Conservation (phyloP, 306 rosid species). For the Medicago lupulina region DNA sequence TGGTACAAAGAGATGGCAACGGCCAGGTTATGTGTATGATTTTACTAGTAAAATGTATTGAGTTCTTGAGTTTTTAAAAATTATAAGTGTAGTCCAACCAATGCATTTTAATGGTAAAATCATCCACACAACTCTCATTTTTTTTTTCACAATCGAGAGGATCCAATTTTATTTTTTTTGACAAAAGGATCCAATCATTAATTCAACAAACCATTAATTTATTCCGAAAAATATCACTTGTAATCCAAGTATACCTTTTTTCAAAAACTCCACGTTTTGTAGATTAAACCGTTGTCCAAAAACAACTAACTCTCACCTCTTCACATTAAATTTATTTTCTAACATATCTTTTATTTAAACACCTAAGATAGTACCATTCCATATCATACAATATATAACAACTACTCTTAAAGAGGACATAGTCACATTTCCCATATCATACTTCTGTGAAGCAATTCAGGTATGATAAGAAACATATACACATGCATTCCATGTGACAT, state of each 20-base stretch:
- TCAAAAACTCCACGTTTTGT: constrained; percentile 5
- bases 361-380: background rate
- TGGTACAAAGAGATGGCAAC: too few species aligned
- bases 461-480: constrained; percentile 42
- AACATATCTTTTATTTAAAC: constrained; percentile 23
- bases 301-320: constrained; percentile 54
- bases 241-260: background rate
- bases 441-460: constrained; percentile 35
- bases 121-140: too few species aligned
- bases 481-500: constrained; percentile 40
- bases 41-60: too few species aligned
- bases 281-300: constrained; percentile 41
- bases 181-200: too few species aligned
- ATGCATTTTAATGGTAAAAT: too few species aligned
- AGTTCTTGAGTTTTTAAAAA: too few species aligned
- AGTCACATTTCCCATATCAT: constrained; percentile 24
- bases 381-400: constrained; percentile 46
- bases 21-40: too few species aligned
- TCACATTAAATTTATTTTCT: constrained; percentile 42
- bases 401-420: constrained; percentile 28
- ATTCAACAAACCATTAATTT: background rate
- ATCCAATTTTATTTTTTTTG: too few species aligned
- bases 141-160: too few species aligned
- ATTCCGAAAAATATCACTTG: background rate
- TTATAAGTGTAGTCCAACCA: too few species aligned